Evolutionary conservation across 2,329 filamentous ascomycete species (phyloP), one percentile per base, ranked within the genome.

Genomic region (Chaetomiaceae sp.): DNA sequence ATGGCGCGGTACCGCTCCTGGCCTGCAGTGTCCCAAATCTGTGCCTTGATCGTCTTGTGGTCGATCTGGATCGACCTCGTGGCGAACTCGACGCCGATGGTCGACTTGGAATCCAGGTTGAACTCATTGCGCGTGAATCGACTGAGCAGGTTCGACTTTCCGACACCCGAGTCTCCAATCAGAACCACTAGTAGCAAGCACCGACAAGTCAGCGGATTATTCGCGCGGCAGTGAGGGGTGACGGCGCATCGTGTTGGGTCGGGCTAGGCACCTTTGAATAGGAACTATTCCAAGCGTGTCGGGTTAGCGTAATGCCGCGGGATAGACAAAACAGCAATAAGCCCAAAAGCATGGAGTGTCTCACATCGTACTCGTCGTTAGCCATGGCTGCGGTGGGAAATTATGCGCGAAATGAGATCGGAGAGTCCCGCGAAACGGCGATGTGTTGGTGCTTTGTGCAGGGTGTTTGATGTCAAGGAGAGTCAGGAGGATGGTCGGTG

Each of bases 361-460:
- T 81, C 79, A 97, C 92, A 86, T 99, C 94, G 79, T 99, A 99
- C 81, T 99, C 94, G 83, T 99, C 94, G 86, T 97, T 99, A 70
- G 92, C 94, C 94, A 97, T 99, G 75, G 66, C 80, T 77, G 73
- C 68, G 67, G 64, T 61, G 54, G 58, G 54, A 51, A 58, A 56
- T 57, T 52, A 48, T 41, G 51, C 55, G 62, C 58, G 56, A 57
- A 58, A 60, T 62, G 56, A 57, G 61, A 52, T 59, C 60, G 57
- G 55, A 58, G 59, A 53, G 58, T 58, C 43, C 47, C 49, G 44
- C 41, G 54, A 57, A 58, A 59, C 62, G 61, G 49, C 40, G 58
- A 62, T 56, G 57, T 42, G 61, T 56, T 62, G 59, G 51, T 57
- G 60, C 46, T 53, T 53, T 57, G 54, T 53, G 54, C 54, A 59